Conservation (phyloP, 2,329 filamentous ascomycete species). For the Bipolaris gigantea region DNA sequence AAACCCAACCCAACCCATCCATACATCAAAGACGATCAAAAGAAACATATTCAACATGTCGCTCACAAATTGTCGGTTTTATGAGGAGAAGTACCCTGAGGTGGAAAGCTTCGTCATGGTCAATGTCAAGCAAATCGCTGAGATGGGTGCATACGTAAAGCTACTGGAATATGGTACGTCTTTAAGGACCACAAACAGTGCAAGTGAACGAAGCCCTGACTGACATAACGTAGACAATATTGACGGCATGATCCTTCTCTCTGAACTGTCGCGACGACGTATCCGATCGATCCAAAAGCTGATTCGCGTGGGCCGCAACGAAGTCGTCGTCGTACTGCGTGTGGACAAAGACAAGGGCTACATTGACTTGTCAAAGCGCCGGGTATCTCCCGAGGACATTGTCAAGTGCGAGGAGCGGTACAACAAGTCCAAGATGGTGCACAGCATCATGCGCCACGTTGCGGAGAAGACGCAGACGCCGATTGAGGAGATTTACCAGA, state of each 20-base stretch:
- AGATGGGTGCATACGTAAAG: constrained; percentile 99
- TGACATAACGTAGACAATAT: constrained; percentile 72
- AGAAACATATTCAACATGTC: constrained; percentile 67
- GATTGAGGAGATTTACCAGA: constrained; percentile 93
- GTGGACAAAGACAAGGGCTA: constrained; percentile 99
- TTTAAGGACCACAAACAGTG: neutral
- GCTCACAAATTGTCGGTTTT: constrained; percentile 94
- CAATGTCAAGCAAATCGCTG: constrained; percentile 99
- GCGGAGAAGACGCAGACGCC: constrained; percentile 93
- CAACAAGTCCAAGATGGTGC: constrained; percentile 99
- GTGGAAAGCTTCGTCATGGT: constrained; percentile 99
- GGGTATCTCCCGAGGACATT: constrained; percentile 96
- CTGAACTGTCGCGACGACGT: constrained; percentile 95
- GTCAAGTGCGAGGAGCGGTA: constrained; percentile 98
- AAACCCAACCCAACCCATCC: constrained; percentile 6
- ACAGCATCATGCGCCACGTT: constrained; percentile 98
- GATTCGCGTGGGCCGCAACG: constrained; percentile 95
- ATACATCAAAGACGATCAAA: constrained; percentile 11
- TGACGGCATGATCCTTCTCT: constrained; percentile 99
- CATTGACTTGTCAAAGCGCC: constrained; percentile 97
- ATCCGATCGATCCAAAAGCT: constrained; percentile 99
- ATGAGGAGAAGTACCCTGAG: constrained; percentile 96
- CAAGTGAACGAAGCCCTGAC: neutral
- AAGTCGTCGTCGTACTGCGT: constrained; percentile 96
- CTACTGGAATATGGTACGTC: constrained; percentile 78